These are phyloP conservation scores for Ustilaginoidea virens DNA, from an alignment of 2,329 filamentous ascomycete species.

Conservation along the genomic window DNA sequence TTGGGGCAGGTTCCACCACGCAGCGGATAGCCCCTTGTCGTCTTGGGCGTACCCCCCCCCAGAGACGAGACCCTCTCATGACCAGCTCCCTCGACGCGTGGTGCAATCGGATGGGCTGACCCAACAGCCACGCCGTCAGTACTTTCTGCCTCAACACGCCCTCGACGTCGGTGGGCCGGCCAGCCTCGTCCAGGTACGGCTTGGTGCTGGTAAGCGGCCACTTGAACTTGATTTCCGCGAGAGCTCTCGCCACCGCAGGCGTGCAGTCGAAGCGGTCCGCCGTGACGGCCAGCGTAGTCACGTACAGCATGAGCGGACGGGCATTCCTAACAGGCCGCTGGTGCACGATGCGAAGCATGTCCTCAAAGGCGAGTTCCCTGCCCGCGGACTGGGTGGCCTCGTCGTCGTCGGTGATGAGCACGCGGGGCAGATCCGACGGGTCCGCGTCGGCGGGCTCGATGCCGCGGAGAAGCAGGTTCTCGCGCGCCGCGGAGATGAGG, in stretches of 20 bases:
- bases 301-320: slow-evolving; percentile 38
- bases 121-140: slow-evolving; percentile 48
- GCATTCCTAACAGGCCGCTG: slow-evolving; percentile 25
- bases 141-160: slow-evolving; percentile 55
- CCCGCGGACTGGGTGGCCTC: slow-evolving; percentile 45
- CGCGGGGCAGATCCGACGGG: slow-evolving; percentile 39
- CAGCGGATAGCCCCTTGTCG: slow-evolving; percentile 18
- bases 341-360: slow-evolving; percentile 54
- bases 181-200: slow-evolving; percentile 19
- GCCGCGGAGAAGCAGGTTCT: slow-evolving; percentile 29
- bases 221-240: slow-evolving; percentile 34
- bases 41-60: slow-evolving; percentile 29
- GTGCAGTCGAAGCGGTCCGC: slow-evolving; percentile 61
- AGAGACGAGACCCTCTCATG: slow-evolving; percentile 44
- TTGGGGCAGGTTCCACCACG: slow-evolving; percentile 61
- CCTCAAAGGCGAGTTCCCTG: slow-evolving; percentile 47
- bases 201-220: slow-evolving; percentile 33
- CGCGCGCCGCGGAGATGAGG: slow-evolving; percentile 34
- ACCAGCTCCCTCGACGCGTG: slow-evolving; percentile 51
- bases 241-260: slow-evolving; percentile 34
- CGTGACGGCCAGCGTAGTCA: slow-evolving; percentile 52
- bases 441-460: slow-evolving; percentile 33
- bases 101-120: slow-evolving; percentile 44
- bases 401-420: slow-evolving; percentile 53
- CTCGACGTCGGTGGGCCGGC: slow-evolving; percentile 33